A percentile compares a stretch with the other conserved stretches of the same genome.
Conservation (phyloP, 1,139 yeast species). For the Hanseniaspora gamundiae region DNA sequence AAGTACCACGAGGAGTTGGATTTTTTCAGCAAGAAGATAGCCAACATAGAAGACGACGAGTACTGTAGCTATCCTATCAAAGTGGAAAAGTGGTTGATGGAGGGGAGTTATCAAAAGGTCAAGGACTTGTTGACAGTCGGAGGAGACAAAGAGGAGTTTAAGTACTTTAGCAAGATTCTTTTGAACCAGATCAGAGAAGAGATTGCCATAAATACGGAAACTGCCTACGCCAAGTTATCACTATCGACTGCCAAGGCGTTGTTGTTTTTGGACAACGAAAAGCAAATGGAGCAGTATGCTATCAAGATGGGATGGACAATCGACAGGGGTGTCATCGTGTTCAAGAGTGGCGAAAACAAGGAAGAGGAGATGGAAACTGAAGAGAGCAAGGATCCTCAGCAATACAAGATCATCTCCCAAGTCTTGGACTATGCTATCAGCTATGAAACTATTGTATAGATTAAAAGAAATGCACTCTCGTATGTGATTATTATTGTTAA, state of each 20-base stretch:
- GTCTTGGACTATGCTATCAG: slow-evolving; percentile 23
- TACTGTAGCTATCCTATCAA: slow-evolving; percentile 72
- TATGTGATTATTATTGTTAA: background rate
- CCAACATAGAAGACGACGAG: slow-evolving; percentile 44
- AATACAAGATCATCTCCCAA: slow-evolving; percentile 16
- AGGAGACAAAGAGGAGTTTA: slow-evolving; percentile 37
- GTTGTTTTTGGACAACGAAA: slow-evolving; percentile 61
- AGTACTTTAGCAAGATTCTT: slow-evolving; percentile 50
- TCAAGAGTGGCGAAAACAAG: slow-evolving; percentile 28
- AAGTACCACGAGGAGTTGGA: slow-evolving; percentile 87
- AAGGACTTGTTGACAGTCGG: slow-evolving; percentile 54
- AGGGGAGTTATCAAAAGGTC: slow-evolving; percentile 89
- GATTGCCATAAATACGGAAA: slow-evolving; percentile 77
- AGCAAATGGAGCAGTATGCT: slow-evolving; percentile 50
- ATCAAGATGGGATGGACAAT: slow-evolving; percentile 52
- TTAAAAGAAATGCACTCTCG: background rate
- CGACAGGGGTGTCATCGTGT: slow-evolving; percentile 46
- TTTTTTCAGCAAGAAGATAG: slow-evolving; percentile 44
- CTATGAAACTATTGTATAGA: slow-evolving; percentile 22
- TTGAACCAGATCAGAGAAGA: slow-evolving; percentile 70
- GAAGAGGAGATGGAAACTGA: slow-evolving; percentile 4
- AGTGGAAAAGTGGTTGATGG: slow-evolving; percentile 90
- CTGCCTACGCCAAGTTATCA: slow-evolving; percentile 66
- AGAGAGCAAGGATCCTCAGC: slow-evolving; percentile 2
- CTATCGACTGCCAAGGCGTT: slow-evolving; percentile 72